Evolutionary conservation across 176 grass and related monocot genomes (phyloP).

Genomic region (Chrysopogon serrulatus): DNA sequence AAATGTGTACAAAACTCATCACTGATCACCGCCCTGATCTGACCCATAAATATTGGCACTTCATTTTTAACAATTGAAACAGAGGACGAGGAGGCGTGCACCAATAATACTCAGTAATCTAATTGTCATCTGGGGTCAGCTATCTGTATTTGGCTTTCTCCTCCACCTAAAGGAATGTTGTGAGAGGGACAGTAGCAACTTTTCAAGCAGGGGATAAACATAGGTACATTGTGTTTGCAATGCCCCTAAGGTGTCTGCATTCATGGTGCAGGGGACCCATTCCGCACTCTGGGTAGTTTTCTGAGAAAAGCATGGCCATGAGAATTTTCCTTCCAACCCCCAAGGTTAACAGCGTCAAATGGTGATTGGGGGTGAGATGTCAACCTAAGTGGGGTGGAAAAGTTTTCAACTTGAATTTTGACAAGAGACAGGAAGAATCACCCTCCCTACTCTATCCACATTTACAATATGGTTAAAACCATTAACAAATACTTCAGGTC

Average conservation of each 20-base stretch:
- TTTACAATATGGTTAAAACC: slow-evolving; percentile 39
- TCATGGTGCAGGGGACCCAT: slow-evolving; percentile 38
- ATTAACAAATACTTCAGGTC: slow-evolving; percentile 7
- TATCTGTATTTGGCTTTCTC: slow-evolving; percentile 28
- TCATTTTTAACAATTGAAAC: slow-evolving; percentile 20
- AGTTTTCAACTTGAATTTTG: slow-evolving; percentile 50
- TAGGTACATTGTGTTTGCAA: not conserved
- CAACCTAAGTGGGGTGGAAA: slow-evolving; percentile 38
- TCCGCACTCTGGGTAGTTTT: slow-evolving; percentile 31
- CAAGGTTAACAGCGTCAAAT: slow-evolving; percentile 30
- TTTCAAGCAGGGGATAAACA: slow-evolving; percentile 29
- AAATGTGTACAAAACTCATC: slow-evolving; percentile 24
- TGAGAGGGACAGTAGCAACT: slow-evolving; percentile 36
- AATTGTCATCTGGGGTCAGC: slow-evolving; percentile 18
- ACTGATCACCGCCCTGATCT: slow-evolving; percentile 16
- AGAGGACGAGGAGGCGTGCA: slow-evolving; percentile 19
- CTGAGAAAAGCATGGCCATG: slow-evolving; percentile 17
- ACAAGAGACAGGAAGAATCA: slow-evolving; percentile 52
- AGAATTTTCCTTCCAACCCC: slow-evolving; percentile 22
- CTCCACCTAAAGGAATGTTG: slow-evolving; percentile 44
- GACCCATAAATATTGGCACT: not conserved
- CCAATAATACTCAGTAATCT: slow-evolving; percentile 20
- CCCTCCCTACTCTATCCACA: slow-evolving; percentile 12
- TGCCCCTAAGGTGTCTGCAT: slow-evolving; percentile 23
- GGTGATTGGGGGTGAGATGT: slow-evolving; percentile 42